Evolutionary conservation across 2,329 filamentous ascomycete genomes (phyloP).

Genomic region (Tolypocladium amazonense): DNA sequence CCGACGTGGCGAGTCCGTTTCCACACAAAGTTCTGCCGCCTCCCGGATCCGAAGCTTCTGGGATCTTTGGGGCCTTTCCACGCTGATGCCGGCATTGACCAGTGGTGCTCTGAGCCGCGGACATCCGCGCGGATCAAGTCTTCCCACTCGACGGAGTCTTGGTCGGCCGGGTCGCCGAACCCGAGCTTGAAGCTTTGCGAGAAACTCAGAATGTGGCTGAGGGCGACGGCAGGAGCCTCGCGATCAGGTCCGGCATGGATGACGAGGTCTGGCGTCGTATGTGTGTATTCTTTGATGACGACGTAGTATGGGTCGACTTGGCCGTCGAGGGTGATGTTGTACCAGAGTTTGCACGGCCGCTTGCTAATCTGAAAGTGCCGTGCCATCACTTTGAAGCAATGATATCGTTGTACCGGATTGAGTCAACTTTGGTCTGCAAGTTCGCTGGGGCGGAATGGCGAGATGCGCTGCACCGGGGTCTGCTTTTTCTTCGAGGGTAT

Average conservation of each 20-base stretch:
- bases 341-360: neutral
- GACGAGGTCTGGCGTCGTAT: neutral
- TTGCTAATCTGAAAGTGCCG: neutral
- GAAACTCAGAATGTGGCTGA: neutral
- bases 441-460: no score
- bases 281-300: neutral
- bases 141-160: neutral
- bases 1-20: constrained; percentile 4
- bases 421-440: no score
- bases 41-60: neutral
- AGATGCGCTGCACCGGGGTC: no score
- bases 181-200: neutral
- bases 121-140: neutral
- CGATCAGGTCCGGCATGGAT: neutral
- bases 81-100: neutral
- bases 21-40: constrained; percentile 1
- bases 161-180: neutral
- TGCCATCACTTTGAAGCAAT: neutral
- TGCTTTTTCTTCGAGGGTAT: neutral
- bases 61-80: neutral
- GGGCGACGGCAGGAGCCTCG: neutral
- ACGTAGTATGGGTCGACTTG: neutral
- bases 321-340: neutral
- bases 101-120: constrained; percentile 2
- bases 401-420: no score